Percentiles rank a stretch among this genome's conserved stretches.
Evolutionary conservation across 108 stramenopile species (phyloP).

Genomic region (Nitzschia inconspicua): DNA sequence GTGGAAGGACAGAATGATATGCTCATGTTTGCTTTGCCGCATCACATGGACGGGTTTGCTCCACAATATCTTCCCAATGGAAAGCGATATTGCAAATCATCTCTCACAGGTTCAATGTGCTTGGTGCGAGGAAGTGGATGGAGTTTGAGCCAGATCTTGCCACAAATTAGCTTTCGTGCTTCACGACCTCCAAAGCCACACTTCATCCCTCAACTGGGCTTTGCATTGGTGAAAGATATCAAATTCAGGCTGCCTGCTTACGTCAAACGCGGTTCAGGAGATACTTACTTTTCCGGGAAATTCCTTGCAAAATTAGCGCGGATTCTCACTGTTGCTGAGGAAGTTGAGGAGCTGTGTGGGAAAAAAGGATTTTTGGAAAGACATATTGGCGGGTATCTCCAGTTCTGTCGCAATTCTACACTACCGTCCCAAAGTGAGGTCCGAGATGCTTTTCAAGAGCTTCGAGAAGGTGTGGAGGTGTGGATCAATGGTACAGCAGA

Average conservation of each 20-base stretch:
- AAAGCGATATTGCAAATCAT: slow-evolving; percentile 26
- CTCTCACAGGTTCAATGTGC: slow-evolving; percentile 40
- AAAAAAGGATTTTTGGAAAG: slow-evolving; percentile 19
- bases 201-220: slow-evolving; percentile 38
- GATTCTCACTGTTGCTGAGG: slow-evolving; percentile 77
- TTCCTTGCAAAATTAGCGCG: slow-evolving; percentile 89
- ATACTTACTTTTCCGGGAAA: slow-evolving; percentile 96
- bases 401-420: slow-evolving; percentile 36
- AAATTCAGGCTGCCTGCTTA: slow-evolving; percentile 64
- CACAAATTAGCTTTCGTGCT: slow-evolving; percentile 52
- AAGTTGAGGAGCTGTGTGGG: slow-evolving; percentile 59
- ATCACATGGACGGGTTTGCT: slow-evolving; percentile 49
- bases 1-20: slow-evolving; percentile 31
- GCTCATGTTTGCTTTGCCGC: slow-evolving; percentile 70
- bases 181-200: slow-evolving; percentile 46
- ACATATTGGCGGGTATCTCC: slow-evolving; percentile 37
- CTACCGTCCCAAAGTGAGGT: slow-evolving; percentile 53
- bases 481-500: slow-evolving; percentile 91
- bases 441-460: slow-evolving; percentile 37
- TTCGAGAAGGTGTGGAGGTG: slow-evolving; percentile 64
- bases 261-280: slow-evolving; percentile 85
- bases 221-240: slow-evolving; percentile 51
- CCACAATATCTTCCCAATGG: not conserved
- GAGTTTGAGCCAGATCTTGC: slow-evolving; percentile 35
- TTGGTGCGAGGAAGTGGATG: slow-evolving; percentile 33